Conservation (phyloP, 345 rosid species). For the Tarenaya hassleriana region DNA sequence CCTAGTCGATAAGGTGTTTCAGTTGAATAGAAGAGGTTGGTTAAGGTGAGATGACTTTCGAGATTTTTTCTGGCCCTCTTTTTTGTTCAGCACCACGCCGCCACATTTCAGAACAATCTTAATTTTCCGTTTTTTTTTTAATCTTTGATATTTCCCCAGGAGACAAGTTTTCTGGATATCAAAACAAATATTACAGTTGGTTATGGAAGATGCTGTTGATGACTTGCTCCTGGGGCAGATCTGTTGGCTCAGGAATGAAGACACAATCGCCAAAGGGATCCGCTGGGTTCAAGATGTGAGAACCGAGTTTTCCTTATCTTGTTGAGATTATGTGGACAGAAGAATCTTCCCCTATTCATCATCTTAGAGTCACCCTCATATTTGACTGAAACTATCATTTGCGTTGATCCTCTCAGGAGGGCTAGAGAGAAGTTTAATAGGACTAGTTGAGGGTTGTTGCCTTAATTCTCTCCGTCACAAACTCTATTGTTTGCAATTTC, state of each 20-base stretch:
- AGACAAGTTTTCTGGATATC: slow-evolving; percentile 98
- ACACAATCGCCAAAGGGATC: slow-evolving; percentile 68
- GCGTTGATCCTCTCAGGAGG: too few relatives aligned
- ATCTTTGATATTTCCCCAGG: too few relatives aligned
- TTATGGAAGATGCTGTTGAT: slow-evolving; percentile 99
- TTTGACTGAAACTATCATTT: slow-evolving; percentile 13
- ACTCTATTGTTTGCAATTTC: neutral
- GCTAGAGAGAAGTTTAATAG: too few relatives aligned
- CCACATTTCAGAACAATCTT: slow-evolving; percentile 8
- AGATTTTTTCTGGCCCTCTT: slow-evolving; percentile 11
- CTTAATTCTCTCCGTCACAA: neutral
- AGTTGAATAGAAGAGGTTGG: slow-evolving; percentile 97
- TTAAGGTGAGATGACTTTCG: slow-evolving; percentile 52
- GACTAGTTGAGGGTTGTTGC: neutral
- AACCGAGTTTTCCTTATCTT: slow-evolving; percentile 14
- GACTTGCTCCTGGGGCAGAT: slow-evolving; percentile 89
- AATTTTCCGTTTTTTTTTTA: slow-evolving; percentile 18
- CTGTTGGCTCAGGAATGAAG: slow-evolving; percentile 78
- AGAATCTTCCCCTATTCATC: slow-evolving; percentile 1
- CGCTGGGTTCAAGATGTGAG: slow-evolving; percentile 94
- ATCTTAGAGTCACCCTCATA: slow-evolving; percentile 7
- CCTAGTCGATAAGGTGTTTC: slow-evolving; percentile 96
- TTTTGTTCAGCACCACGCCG: slow-evolving; percentile 1
- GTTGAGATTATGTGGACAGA: neutral
- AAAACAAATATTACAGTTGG: slow-evolving; percentile 84